Evolutionary conservation across 768 basidiomycete species (phyloP), one percentile per base, ranked within the genome.

Genomic region (Cyclocybe aegerita): DNA sequence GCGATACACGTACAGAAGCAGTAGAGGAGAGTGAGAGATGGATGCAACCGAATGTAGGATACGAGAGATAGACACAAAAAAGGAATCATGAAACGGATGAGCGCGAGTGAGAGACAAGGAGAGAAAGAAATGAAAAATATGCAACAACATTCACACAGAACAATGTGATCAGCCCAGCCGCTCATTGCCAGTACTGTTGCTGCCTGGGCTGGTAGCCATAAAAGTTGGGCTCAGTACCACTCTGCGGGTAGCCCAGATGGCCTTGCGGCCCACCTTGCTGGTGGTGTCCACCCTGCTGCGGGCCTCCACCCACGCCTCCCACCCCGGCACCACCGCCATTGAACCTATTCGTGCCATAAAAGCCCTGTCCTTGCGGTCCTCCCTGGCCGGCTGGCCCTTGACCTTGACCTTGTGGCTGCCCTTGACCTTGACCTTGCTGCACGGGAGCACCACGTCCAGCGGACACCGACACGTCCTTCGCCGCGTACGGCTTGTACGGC

Each of bases 401-500:
- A 8, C 67, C 70, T 57, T 78, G 78, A 15, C 77, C 77, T 48
- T 75, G 79, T 44, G 81, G 78, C 45, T 81, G 79, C 30, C 78
- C 80, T 12, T 74, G 80, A 39, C 77, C 79, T 35, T 81, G 83
- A 3, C 64, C 74, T 39, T 75, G 76, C 48, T 70, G 72, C 9
- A 70, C 71, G 30, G 72, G 66, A 8, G 70, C 71, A 15, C 72
- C 74, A 31, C 76, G 71, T 4, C 76, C 74, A 14, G 74, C 71
- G 10, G 77, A 52, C 72, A 74, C 69, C 2, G 77, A 74, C 35
- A 80, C 80, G 49, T 87, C 88, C 71, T 88, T 88, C 9, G 77
- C 71, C 4, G 78, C 80, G 60, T 90, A 90, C 9, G 86, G 83
- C 62, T 91, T 90, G 70, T 88, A 90, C 11, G 85, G 70, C 7